Evolutionary conservation across 176 grass and related monocot genomes (phyloP), one percentile per base, ranked within the genome.

Genomic region (Aegilops longissima): DNA sequence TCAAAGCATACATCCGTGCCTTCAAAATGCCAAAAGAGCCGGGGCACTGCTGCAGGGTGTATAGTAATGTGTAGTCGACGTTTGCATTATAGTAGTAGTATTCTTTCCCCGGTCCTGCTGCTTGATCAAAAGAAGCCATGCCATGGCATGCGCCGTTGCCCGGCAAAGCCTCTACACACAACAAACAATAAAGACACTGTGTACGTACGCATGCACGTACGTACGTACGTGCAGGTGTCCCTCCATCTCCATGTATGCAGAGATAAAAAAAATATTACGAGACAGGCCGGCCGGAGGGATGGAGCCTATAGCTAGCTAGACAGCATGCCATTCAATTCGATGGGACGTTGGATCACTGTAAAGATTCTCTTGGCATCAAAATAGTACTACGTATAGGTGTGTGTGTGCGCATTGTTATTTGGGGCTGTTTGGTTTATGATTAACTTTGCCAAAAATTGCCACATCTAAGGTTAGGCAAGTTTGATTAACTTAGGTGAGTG

Each of bases 311-410:
- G 71, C n/a, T 73, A 25, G 71, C 72, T 75, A 75, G 23, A 75
- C 72, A 77, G 59, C 62, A 38, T 30, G 24, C 73, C 73, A 80
- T 80, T 80, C 30, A 81, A 70, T 67, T 76, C 73, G 89, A 91
- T 64, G 85, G 89, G 86, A 91, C 82, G 82, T 56, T 85, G 77
- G 85, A 85, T 91, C 86, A 91, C 89, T 91, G 89, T 91, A 61
- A 91, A 88, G 89, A 84, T 91, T 81, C 89, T 77, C 89, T 76
- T 59, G 58, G 16, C 71, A 82, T 70, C 51, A 18, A 73, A 66
- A 84, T 81, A 87, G 47, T 44, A 78, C 14, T 56, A 73, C 14
- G 69, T 40, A 21, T 9, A 31, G 3, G 64, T 17, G 12, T 17
- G 64, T 29, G 23, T 49, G 11, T 45, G 12, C 2, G 49, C 51